A percentile compares a stretch with the other conserved stretches of the same genome.
Conservation (phyloP, 2,329 filamentous ascomycete genomes). For the Cladosporium austrohemisphaericum region DNA sequence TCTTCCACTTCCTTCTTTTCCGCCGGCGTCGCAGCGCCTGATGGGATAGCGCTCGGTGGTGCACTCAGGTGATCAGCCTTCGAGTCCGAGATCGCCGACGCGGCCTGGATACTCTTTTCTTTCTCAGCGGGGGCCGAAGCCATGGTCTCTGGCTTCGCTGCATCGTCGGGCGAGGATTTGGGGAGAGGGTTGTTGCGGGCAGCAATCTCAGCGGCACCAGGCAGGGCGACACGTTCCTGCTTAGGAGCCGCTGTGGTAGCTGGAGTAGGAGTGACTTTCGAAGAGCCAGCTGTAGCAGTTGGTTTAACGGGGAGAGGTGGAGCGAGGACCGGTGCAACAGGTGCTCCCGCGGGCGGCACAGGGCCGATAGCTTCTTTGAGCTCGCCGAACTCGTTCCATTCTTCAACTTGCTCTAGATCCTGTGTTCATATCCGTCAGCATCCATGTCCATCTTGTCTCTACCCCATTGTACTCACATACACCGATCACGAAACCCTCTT, state of each 20-base stretch:
- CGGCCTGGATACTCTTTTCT: conserved; percentile 23
- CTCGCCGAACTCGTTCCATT: conserved; percentile 99
- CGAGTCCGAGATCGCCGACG: conserved; percentile 12
- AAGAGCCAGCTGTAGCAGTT: conserved; percentile 20
- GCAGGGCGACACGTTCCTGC: conserved; percentile 20
- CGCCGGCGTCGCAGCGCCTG: conserved; percentile 33
- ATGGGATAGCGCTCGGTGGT: conserved; percentile 26
- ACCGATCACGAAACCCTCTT: conserved; percentile 78
- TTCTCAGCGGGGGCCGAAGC: conserved; percentile 26
- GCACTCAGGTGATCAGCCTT: conserved; percentile 24
- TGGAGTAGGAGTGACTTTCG: conserved; percentile 16
- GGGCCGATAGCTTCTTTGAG: conserved; percentile 74
- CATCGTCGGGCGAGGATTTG: conserved; percentile 15
- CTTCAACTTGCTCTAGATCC: conserved; percentile 92
- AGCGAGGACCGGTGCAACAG: conserved; percentile 26
- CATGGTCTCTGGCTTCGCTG: conserved; percentile 27
- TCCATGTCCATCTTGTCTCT: background rate
- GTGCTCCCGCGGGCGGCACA: conserved; percentile 37
- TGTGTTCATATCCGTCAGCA: conserved; percentile 36
- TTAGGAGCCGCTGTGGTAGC: conserved; percentile 16
- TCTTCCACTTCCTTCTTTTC: conserved; percentile 21
- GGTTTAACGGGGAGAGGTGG: conserved; percentile 20
- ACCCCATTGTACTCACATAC: conserved; percentile 56
- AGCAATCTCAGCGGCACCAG: conserved; percentile 32
- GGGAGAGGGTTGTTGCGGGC: conserved; percentile 16